A percentile compares a stretch with the other conserved stretches of the same genome.
Conservation (phyloP, 345 rosid species). For the Crucihimalaya himalaica region DNA sequence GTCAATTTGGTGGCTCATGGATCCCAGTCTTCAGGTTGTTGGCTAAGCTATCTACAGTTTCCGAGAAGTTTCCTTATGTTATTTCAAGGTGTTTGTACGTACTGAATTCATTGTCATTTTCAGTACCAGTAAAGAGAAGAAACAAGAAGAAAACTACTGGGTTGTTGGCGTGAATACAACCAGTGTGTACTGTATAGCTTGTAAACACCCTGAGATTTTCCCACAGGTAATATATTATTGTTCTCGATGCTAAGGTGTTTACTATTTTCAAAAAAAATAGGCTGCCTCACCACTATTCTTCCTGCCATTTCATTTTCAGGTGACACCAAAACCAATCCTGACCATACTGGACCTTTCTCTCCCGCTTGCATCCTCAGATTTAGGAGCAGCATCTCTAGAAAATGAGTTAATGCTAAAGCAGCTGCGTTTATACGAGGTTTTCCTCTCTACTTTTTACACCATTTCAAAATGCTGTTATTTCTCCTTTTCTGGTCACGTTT, state of each 20-base stretch:
- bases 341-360: conserved; percentile 62
- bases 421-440: conserved; percentile 70
- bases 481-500: conserved; percentile 1
- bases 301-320: conserved; percentile 58
- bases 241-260: conserved; percentile 3
- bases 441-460: conserved; percentile 13
- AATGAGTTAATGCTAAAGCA: conserved; percentile 81
- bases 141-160: conserved; percentile 81
- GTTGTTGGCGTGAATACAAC: conserved; percentile 73
- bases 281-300: conserved; percentile 19
- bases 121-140: conserved; percentile 70
- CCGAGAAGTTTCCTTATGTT: background rate
- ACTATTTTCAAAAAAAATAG: background rate
- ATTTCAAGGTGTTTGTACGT: background rate
- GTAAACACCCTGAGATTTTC: conserved; percentile 67
- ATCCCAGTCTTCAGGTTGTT: conserved; percentile 87
- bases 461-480: background rate
- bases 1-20: conserved; percentile 91
- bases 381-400: conserved; percentile 89
- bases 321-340: conserved; percentile 87
- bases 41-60: conserved; percentile 25
- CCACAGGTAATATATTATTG: conserved; percentile 62
- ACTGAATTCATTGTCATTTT: conserved; percentile 25
- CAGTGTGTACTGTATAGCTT: conserved; percentile 72
- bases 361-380: conserved; percentile 90